Evolutionary conservation across 352 stramenopile species (phyloP).

Genomic region (Pythium aphanidermatum): DNA sequence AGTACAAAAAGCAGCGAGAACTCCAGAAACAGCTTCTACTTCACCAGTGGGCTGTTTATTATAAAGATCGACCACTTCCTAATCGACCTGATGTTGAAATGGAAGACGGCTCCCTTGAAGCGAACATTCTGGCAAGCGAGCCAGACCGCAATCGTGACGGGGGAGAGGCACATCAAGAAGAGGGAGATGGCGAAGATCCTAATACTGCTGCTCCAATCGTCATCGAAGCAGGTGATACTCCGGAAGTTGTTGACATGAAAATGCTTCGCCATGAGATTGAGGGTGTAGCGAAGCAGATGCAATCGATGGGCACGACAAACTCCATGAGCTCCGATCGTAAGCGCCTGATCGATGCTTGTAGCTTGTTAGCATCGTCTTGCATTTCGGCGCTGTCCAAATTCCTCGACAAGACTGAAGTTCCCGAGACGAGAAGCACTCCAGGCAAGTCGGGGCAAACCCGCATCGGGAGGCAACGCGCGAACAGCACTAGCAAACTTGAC

Average conservation of each 20-base stretch:
- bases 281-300: conserved; percentile 34
- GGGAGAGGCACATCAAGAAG: not conserved
- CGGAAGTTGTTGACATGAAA: conserved; percentile 65
- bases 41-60: conserved; percentile 56
- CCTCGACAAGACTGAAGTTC: conserved; percentile 26
- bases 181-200: not conserved
- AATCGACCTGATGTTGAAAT: not conserved
- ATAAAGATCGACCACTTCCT: conserved; percentile 35
- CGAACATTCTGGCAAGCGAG: not conserved
- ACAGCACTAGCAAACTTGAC: conserved; percentile 13
- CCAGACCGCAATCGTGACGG: not conserved
- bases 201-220: not conserved
- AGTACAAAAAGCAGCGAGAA: conserved; percentile 39
- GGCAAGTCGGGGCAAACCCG: no score
- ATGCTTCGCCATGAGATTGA: conserved; percentile 64
- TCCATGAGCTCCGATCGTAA: conserved; percentile 18
- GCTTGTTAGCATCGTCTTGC: conserved; percentile 53
- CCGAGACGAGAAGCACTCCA: no score
- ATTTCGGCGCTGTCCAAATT: conserved; percentile 59
- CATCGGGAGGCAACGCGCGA: conserved; percentile 17
- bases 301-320: conserved; percentile 21
- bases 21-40: conserved; percentile 53
- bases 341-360: conserved; percentile 53
- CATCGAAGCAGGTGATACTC: conserved; percentile 32
- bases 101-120: not conserved